Evolutionary conservation across 805 yeast genomes (phyloP).

Genomic region (Hanseniaspora thailandica): DNA sequence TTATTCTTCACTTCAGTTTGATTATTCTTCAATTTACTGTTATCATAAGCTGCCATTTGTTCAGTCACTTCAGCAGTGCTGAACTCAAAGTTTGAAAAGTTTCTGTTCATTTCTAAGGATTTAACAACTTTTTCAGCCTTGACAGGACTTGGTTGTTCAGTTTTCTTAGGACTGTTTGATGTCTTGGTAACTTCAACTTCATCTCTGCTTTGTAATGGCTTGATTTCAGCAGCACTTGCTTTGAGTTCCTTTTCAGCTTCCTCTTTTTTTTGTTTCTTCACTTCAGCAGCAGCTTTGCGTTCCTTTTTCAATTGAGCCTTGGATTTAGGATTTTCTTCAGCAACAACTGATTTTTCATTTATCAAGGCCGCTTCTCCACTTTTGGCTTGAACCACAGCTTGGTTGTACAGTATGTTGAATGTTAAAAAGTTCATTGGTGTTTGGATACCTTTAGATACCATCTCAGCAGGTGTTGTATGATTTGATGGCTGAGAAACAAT

Average conservation of each 20-base stretch:
- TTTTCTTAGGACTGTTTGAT: too few relatives aligned
- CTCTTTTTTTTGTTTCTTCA: too few relatives aligned
- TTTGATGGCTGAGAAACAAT: neutral
- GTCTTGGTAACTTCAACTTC: too few relatives aligned
- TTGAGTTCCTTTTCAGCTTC: too few relatives aligned
- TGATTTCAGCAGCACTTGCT: too few relatives aligned
- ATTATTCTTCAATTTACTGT: too few relatives aligned
- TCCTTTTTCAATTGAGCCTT: neutral
- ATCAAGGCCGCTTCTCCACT: neutral
- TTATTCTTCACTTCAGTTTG: too few relatives aligned
- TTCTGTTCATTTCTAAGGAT: neutral
- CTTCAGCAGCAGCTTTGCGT: too few relatives aligned
- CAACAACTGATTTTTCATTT: neutral
- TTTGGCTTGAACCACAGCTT: neutral
- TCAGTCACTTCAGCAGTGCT: neutral
- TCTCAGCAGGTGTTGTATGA: neutral
- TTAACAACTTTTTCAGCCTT: neutral
- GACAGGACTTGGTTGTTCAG: neutral
- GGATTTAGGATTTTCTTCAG: neutral
- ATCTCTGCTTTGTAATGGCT: too few relatives aligned
- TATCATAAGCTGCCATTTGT: neutral
- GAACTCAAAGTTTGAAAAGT: neutral
- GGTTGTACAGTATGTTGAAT: neutral
- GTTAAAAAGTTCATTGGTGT: slow-evolving; percentile 7
- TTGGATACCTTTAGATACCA: slow-evolving; percentile 2